Base-by-base conservation (phyloP, 2,329 filamentous ascomycete species). In the Bimuria novae-zelandiae region DNA sequence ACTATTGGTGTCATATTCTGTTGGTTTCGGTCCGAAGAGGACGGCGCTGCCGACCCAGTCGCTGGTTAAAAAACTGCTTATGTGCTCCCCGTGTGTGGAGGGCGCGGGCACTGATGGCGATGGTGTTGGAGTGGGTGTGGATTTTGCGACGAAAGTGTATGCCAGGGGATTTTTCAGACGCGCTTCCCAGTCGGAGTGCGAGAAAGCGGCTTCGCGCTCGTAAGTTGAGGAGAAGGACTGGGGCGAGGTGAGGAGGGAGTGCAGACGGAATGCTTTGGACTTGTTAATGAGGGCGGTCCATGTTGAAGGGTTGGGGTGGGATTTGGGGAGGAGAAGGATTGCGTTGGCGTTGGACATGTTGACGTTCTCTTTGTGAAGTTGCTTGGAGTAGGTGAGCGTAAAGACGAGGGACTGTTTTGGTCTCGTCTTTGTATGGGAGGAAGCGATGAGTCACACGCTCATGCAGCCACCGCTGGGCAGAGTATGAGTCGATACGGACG, bases 211-310 rank as follows among this genome's bases (percentile, higher is more conserved):
- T 53, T 62, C 57, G 8, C 56, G 51, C 6, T 43, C 46, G 44
- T 59, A 57, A 8, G 51, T 60, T 21, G 62, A 65, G 3, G 54
- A 58, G 46, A 62, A 65, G 6, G 54, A 55, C 4, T 54, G 44
- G 0, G 62, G 62, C 8, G 52, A 51, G 11, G 45, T 29, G 27
- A 47, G 54, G 17, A 63, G 57, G 17, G 60, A 56, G 16, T 54
- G 40, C 3, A 63, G 52, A 33, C 62, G 60, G 14, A 62, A 46
- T n/a, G 27, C 35, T 43, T 58, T 62, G 16, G 59, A 54, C 16
- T 43, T 52, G 4, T 33, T 17, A 29, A 60, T 37, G 6, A 62
- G 40, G 10, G 48, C 17, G 16, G 48, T 42, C 57, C 59, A 60
- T 2, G 50, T 40, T 17, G 35, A 3, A 7, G 51, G 22, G 45